These are phyloP conservation scores for Avena atlantica DNA, from an alignment of 176 grass and related monocot genomes.

Conservation along the genomic window DNA sequence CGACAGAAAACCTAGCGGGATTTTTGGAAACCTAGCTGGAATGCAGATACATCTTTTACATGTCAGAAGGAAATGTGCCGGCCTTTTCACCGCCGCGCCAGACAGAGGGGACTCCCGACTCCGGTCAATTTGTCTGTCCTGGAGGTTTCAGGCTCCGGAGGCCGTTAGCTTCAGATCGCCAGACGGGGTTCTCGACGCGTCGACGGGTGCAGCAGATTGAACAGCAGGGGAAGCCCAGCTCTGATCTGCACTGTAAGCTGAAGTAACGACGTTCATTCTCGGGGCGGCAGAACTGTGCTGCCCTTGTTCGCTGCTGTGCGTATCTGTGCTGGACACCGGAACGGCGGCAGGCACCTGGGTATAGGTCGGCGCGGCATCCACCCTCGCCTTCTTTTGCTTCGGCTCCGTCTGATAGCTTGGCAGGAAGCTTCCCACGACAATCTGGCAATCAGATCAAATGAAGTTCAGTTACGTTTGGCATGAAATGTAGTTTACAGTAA, in stretches of 20 bases:
- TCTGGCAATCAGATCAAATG: not conserved
- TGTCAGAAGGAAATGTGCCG: conserved; percentile 51
- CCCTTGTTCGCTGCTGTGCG: conserved; percentile 50
- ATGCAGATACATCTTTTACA: conserved; percentile 44
- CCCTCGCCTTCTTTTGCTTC: conserved; percentile 71
- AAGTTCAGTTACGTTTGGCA: conserved; percentile 15
- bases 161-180: conserved; percentile 61
- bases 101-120: not conserved
- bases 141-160: conserved; percentile 48
- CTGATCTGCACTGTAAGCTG: conserved; percentile 53
- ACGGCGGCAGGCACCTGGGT: conserved; percentile 48
- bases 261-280: conserved; percentile 46
- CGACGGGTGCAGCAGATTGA: conserved; percentile 45
- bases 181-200: conserved; percentile 43
- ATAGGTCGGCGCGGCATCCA: conserved; percentile 24
- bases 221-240: conserved; percentile 62
- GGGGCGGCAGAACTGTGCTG: conserved; percentile 26
- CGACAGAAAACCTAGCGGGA: conserved; percentile 38
- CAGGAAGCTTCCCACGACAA: conserved; percentile 77
- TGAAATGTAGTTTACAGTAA: not conserved
- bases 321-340: conserved; percentile 54
- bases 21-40: conserved; percentile 38
- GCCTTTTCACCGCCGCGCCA: not conserved
- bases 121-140: too few relatives aligned
- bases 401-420: conserved; percentile 81